Base-by-base conservation (phyloP, 2,329 filamentous ascomycete species). In the Coccinonectria pachysandricola region DNA sequence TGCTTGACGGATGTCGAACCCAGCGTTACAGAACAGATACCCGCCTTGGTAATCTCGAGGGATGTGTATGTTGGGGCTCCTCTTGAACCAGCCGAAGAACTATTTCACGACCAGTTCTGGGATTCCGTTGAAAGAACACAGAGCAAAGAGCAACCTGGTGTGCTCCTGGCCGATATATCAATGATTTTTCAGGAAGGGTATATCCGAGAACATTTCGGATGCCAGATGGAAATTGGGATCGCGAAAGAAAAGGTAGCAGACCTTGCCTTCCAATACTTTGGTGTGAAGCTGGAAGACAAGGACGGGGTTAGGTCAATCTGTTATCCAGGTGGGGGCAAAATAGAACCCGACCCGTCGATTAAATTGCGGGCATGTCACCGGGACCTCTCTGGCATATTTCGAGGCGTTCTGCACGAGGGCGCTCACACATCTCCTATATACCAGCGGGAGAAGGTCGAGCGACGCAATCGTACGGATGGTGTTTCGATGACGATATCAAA, bases 21-120 rank as follows among this genome's bases (percentile, higher is more conserved):
- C 17, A 9, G 12, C 24, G 24, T 15, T 10, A 12, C 19, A 21
- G 24, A 26, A 26, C 18, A 19, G 7, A 21, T 15, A 26, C 19
- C 24, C 8, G 17, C 4, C 8, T 7, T 8, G 8, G 11, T 22
- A 22, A 11, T 22, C 20, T 7, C 8, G 7, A 12, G 20, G 11
- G 20, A 22, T 16, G 24, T 26, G n/a, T 26, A 26, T 14, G 24
- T 15, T 2, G 24, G 24, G 15, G 24, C 24, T 14, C 24, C 24
- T 21, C 24, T 26, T 2, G 17, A 26, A 7, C 7, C 12, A 15
- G 24, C 24, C 10, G 10, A 26, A 15, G 24, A 21, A 16, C 18
- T 26, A 14, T 26, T 26, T 14, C 17, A 26, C 11, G 18, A 26
- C 5, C 24, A 26, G 18, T 26, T 26, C n/a, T 26, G 24, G 24